Percentiles rank a stretch among this genome's conserved stretches.
Conservation (phyloP, 1,139 yeast genomes). For the Lodderomyces theae region DNA sequence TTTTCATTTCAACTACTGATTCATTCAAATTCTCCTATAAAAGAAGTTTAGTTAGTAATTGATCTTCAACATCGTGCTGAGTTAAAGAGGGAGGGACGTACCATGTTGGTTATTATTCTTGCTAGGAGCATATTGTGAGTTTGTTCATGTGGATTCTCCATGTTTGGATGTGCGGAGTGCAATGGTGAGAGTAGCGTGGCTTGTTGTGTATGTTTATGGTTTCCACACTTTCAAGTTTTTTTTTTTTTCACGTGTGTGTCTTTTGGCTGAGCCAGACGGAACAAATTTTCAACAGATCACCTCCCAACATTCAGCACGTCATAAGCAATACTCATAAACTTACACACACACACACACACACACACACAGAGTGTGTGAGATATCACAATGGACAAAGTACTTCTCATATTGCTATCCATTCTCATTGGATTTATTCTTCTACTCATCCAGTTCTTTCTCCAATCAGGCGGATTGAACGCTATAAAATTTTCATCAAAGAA, state of each 20-base stretch:
- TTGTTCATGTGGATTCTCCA: slow-evolving; percentile 92
- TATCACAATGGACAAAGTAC: slow-evolving; percentile 25
- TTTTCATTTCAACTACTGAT: slow-evolving; percentile 63
- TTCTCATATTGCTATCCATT: slow-evolving; percentile 22
- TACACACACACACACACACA: no score
- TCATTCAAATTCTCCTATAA: slow-evolving; percentile 65
- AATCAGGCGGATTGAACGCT: slow-evolving; percentile 22
- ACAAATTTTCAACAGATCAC: no score
- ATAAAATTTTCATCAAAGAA: slow-evolving; percentile 17
- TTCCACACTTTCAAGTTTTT: no score
- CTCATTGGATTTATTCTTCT: slow-evolving; percentile 24
- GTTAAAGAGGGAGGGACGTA: no score
- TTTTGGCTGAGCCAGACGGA: background rate
- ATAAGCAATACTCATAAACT: no score
- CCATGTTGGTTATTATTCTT: slow-evolving; percentile 74
- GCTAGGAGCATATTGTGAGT: slow-evolving; percentile 76
- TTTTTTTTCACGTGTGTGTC: background rate
- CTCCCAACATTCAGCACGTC: no score
- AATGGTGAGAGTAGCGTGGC: background rate
- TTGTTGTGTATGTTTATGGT: slow-evolving; percentile 3
- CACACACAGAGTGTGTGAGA: background rate
- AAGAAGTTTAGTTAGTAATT: slow-evolving; percentile 4
- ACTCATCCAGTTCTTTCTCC: slow-evolving; percentile 24
- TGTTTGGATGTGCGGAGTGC: slow-evolving; percentile 24
- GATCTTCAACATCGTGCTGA: background rate